These are phyloP conservation scores for Colletotrichum agaves DNA, from an alignment of 2,329 filamentous ascomycete genomes.

Conservation along the genomic window DNA sequence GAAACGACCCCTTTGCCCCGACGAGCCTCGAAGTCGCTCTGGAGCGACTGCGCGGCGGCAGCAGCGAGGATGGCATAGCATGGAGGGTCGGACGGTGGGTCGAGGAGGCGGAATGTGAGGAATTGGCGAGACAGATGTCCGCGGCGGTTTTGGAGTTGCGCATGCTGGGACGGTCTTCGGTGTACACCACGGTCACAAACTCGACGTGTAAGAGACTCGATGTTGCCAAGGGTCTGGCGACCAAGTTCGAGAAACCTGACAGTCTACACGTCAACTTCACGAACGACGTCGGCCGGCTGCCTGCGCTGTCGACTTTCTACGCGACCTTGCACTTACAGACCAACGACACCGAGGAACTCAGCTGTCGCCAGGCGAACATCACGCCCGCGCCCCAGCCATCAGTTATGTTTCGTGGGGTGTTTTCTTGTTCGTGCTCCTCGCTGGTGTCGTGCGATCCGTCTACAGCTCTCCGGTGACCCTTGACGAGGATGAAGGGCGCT, in stretches of 20 bases:
- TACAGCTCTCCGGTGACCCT: conserved; percentile 20
- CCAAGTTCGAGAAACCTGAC: neutral
- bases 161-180: conserved; percentile 27
- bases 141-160: conserved; percentile 13
- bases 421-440: conserved; percentile 38
- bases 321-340: conserved; percentile 26
- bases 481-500: conserved; percentile 6
- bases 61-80: conserved; percentile 4
- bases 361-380: conserved; percentile 37
- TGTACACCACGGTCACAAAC: conserved; percentile 3
- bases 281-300: conserved; percentile 27
- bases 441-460: conserved; percentile 25
- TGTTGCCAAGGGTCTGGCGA: neutral
- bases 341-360: conserved; percentile 10
- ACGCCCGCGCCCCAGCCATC: conserved; percentile 35
- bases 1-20: conserved; percentile 1
- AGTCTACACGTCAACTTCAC: conserved; percentile 12
- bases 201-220: conserved; percentile 11
- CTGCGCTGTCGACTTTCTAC: conserved; percentile 37
- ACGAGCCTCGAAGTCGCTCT: conserved; percentile 1
- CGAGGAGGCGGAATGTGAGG: conserved; percentile 25
- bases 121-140: conserved; percentile 7
- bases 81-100: conserved; percentile 7
- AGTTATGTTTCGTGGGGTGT: conserved; percentile 36
- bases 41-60: neutral